Conservation (phyloP, 257 asterid genomes). For the Echites panduratus region DNA sequence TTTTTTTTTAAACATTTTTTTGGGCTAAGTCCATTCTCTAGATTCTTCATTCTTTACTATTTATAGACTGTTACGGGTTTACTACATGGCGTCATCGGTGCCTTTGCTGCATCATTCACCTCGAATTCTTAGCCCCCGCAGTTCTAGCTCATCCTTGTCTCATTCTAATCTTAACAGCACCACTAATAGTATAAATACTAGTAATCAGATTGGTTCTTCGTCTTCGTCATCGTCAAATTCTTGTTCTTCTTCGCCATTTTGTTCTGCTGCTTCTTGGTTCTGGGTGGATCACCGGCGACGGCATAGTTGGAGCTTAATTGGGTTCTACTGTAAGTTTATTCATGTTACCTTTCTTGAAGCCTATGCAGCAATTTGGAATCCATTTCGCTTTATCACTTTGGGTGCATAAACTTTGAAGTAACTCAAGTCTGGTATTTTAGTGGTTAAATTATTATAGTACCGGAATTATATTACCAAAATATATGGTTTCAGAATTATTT, state of each 20-base stretch:
- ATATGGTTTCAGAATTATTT: background rate
- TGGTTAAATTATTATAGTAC: too few species aligned
- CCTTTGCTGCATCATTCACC: conserved; percentile 31
- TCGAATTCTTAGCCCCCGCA: background rate
- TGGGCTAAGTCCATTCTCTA: too few species aligned
- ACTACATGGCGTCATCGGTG: conserved; percentile 34
- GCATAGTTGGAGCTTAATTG: conserved; percentile 26
- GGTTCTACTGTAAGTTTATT: conserved; percentile 38
- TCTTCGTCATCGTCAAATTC: conserved; percentile 23
- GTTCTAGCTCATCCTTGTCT: conserved; percentile 2
- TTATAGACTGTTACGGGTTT: background rate
- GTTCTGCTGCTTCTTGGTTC: conserved; percentile 34
- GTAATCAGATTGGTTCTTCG: background rate
- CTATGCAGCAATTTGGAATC: background rate
- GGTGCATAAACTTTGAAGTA: background rate
- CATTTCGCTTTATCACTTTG: background rate
- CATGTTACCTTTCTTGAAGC: background rate
- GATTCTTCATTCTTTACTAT: conserved; percentile 5
- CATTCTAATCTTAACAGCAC: background rate
- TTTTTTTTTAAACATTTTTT: too few species aligned
- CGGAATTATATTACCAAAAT: background rate
- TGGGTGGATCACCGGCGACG: conserved; percentile 22
- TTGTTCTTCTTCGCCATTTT: conserved; percentile 37
- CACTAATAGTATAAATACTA: background rate
- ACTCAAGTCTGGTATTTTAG: too few species aligned